Evolutionary conservation across 2,329 filamentous ascomycete genomes (phyloP).

Genomic region (Rugonectria rugulosa): DNA sequence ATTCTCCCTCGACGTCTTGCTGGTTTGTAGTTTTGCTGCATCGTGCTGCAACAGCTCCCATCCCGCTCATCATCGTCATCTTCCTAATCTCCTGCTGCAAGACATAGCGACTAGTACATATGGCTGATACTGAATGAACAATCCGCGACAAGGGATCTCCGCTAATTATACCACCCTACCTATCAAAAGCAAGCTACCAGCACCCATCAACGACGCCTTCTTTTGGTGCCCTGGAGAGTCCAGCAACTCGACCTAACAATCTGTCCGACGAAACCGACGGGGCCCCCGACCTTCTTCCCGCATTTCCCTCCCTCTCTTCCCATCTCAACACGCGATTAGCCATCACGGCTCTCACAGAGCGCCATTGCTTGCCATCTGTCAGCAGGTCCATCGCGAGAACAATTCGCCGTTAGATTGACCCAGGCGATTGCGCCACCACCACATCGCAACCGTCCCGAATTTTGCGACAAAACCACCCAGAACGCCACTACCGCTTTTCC

Average conservation of each 20-base stretch:
- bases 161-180: constrained; percentile 19
- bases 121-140: constrained; percentile 18
- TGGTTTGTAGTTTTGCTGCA: no score
- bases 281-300: constrained; percentile 6
- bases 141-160: constrained; percentile 25
- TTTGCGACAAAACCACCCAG: constrained; percentile 29
- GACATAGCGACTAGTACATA: constrained; percentile 9
- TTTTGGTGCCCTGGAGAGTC: constrained; percentile 12
- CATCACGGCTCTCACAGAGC: constrained; percentile 17
- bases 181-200: constrained; percentile 17
- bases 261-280: constrained; percentile 22
- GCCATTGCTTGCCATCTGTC: constrained; percentile 19
- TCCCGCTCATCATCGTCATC: background rate
- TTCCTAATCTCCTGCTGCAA: constrained; percentile 1
- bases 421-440: constrained; percentile 29
- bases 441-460: constrained; percentile 32
- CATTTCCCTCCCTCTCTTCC: constrained; percentile 11
- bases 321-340: constrained; percentile 7
- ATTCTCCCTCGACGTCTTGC: no score
- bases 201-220: constrained; percentile 21
- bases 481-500: constrained; percentile 26
- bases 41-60: background rate
- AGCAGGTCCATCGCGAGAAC: constrained; percentile 21
- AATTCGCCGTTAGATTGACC: constrained; percentile 26
- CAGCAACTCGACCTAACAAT: constrained; percentile 17